Evolutionary conservation across 768 basidiomycete species (phyloP).

Genomic region (Basidioascus undulatus): DNA sequence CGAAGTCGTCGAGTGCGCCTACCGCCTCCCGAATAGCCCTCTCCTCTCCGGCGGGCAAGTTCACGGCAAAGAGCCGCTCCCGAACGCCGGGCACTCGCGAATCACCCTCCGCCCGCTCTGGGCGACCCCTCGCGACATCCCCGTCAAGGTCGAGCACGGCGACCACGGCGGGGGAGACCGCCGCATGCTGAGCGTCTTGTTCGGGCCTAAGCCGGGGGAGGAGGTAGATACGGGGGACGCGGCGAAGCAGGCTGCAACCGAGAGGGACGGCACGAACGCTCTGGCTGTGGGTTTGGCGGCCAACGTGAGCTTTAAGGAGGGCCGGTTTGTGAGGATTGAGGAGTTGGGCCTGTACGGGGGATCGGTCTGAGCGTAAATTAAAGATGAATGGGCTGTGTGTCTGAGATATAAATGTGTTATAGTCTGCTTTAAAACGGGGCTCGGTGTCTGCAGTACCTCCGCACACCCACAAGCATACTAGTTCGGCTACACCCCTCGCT

Average conservation of each 20-base stretch:
- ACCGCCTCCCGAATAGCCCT: slow-evolving; percentile 16
- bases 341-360: slow-evolving; percentile 13
- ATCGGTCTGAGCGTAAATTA: no score
- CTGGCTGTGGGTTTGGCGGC: slow-evolving; percentile 27
- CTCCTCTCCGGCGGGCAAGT: slow-evolving; percentile 18
- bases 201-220: slow-evolving; percentile 26
- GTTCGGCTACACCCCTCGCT: no score
- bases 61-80: slow-evolving; percentile 21
- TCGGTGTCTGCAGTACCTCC: no score
- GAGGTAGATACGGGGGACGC: slow-evolving; percentile 23
- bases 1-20: slow-evolving; percentile 27
- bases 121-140: slow-evolving; percentile 23
- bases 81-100: slow-evolving; percentile 23
- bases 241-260: slow-evolving; percentile 25
- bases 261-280: slow-evolving; percentile 26
- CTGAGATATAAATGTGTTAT: no score
- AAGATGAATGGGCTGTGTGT: no score
- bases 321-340: slow-evolving; percentile 22
- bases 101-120: slow-evolving; percentile 26
- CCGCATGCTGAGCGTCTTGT: slow-evolving; percentile 26
- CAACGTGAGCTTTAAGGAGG: slow-evolving; percentile 28
- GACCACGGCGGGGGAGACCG: slow-evolving; percentile 29
- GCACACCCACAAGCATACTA: no score
- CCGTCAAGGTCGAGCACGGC: slow-evolving; percentile 22
- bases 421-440: no score